Evolutionary conservation across 208 protist species (phyloP), one percentile per base, ranked within the genome.

Genomic region (Trypanosoma caninum): DNA sequence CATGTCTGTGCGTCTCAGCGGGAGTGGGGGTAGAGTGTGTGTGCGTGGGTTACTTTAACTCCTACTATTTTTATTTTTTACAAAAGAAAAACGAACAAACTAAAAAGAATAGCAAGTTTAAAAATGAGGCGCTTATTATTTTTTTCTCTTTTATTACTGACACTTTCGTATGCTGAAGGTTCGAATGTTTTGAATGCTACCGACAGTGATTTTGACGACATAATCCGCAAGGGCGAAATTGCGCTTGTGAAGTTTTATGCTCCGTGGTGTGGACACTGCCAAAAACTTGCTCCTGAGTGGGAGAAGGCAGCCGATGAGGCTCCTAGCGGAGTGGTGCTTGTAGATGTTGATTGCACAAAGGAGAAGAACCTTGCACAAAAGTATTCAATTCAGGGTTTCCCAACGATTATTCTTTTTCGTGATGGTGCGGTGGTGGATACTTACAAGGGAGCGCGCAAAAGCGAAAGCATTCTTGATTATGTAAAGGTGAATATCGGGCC

Each of bases 241-340:
- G 70, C 75, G 9, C 69, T 97, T 20, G 79, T 98, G 31, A 97
- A 98, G 73, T 98, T 98, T 69, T 97, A 94, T 51, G 87, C 89
- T 25, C 91, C 92, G 54, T 97, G 93, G 93, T 98, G 97, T 72
- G 94, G 93, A 31, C 94, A 98, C 79, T 98, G 97, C 84, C 90
- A 97, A 64, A 92, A 90, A 60, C 75, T 97, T 28, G 91, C 82
- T 2, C 92, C 94, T 16, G 89, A 95, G 66, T 95, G 76, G 55
- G 71, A 77, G 41, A 87, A 91, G 56, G 84, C 91, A 0, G 69
- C 86, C 10, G 76, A 78, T 0, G 48, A 72, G 13, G 70, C 93
- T 42, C 51, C 66, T n/a, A 76, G 68, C 28, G 59, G 78, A 46
- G 80, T 69, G 31, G 56, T 69, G 11, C 62, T 97, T 40, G 89